Evolutionary conservation across 257 asterid genomes (phyloP).

Genomic region (Verbascum thapsus): DNA sequence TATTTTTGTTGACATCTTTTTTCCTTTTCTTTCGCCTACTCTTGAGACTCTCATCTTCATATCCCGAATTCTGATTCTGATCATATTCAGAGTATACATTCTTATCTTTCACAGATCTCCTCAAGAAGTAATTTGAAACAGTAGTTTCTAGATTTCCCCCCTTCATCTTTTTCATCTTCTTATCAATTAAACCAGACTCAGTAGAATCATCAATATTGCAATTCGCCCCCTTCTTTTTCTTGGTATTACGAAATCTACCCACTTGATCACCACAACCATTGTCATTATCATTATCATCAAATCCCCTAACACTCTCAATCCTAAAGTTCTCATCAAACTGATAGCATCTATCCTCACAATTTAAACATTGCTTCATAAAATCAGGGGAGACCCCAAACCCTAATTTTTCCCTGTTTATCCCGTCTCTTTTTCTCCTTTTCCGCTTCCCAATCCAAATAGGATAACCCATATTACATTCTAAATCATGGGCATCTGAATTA

Average conservation of each 20-base stretch:
- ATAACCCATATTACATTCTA: background rate
- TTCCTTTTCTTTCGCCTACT: conserved; percentile 20
- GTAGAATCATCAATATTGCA: background rate
- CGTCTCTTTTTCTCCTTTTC: background rate
- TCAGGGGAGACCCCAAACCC: background rate
- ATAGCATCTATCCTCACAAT: background rate
- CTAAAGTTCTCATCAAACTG: too few relatives aligned
- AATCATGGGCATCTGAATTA: background rate
- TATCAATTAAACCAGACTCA: background rate
- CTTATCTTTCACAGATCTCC: background rate
- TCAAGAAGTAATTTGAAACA: background rate
- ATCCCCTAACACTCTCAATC: too few relatives aligned
- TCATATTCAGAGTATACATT: background rate
- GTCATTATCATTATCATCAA: too few relatives aligned
- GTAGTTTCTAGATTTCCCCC: background rate
- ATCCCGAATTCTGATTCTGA: background rate
- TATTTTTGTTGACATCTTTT: conserved; percentile 18
- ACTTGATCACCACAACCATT: too few relatives aligned
- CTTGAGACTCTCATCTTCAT: conserved; percentile 3
- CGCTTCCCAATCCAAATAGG: too few relatives aligned
- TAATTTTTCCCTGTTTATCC: background rate
- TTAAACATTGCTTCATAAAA: background rate
- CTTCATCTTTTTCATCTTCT: background rate
- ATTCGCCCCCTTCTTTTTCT: background rate
- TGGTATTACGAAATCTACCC: background rate